Conservation (phyloP, 129 eudicot species). For the Mikania micrantha region DNA sequence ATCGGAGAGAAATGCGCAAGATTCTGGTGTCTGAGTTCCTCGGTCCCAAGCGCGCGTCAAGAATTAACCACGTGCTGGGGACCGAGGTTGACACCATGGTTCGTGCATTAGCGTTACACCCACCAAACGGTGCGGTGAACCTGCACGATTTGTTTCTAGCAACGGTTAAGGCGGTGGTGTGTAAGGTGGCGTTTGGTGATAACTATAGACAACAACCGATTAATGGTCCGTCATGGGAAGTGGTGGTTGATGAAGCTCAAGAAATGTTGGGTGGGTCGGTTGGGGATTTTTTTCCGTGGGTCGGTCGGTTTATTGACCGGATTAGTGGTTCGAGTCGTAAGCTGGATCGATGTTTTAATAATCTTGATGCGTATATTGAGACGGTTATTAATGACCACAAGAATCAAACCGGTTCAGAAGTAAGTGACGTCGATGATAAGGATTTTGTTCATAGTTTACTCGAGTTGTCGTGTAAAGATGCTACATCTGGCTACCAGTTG, state of each 20-base stretch:
- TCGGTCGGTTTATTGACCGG: not conserved
- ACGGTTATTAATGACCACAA: not conserved
- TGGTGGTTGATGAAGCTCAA: not conserved
- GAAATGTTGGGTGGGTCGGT: not conserved
- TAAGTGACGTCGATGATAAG: not conserved
- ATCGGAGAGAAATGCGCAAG: constrained; percentile 19
- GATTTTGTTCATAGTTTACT: constrained; percentile 9
- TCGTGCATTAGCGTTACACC: not conserved
- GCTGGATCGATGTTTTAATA: not conserved
- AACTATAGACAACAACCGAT: constrained; percentile 5
- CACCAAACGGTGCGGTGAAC: not conserved
- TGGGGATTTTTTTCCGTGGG: constrained; percentile 23
- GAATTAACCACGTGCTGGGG: not conserved
- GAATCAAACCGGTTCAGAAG: not conserved
- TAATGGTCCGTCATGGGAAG: constrained; percentile 9
- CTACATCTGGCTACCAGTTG: constrained; percentile 3
- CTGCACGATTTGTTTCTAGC: not conserved
- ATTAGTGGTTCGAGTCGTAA: constrained; percentile 2
- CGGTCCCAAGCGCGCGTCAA: constrained; percentile 4
- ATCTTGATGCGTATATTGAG: constrained; percentile 16
- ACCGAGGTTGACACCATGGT: not conserved
- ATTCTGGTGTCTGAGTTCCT: constrained; percentile 15
- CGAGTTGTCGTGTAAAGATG: not conserved
- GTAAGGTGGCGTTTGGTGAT: constrained; percentile 17
- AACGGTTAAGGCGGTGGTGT: not conserved